phyloP scores from a whole-genome alignment of 176 grass and related monocot genomes.

The Eragrostis nindensis region DNA sequence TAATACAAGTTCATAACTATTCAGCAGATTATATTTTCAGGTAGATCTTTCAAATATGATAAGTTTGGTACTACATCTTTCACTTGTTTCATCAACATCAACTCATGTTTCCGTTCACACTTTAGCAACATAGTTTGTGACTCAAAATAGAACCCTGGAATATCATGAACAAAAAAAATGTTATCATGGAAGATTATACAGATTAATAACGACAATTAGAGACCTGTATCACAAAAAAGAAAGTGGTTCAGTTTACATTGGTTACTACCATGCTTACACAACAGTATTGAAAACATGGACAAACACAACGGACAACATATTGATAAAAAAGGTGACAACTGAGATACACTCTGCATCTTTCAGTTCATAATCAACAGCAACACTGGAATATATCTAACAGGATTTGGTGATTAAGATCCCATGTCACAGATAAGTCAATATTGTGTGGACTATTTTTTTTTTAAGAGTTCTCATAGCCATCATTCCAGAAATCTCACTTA shows the following conservation, averaged over 20 bases:
- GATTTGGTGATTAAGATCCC: neutral
- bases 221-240: neutral
- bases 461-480: neutral
- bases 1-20: neutral
- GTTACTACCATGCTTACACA: neutral
- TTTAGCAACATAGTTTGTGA: neutral
- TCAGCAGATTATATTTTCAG: neutral
- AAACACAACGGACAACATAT: neutral
- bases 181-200: neutral
- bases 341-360: neutral
- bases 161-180: neutral
- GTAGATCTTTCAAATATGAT: conserved; percentile 1
- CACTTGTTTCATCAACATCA: neutral
- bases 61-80: neutral
- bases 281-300: neutral
- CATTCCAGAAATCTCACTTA: neutral
- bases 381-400: neutral
- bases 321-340: neutral
- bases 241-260: neutral
- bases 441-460: neutral
- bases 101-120: neutral
- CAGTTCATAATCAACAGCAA: neutral
- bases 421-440: neutral
- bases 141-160: neutral
- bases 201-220: neutral